Percentiles rank a stretch among this genome's conserved stretches.
Evolutionary conservation across 129 eudicot genomes (phyloP).

Genomic region (Chrysanthemum lavandulifolium): DNA sequence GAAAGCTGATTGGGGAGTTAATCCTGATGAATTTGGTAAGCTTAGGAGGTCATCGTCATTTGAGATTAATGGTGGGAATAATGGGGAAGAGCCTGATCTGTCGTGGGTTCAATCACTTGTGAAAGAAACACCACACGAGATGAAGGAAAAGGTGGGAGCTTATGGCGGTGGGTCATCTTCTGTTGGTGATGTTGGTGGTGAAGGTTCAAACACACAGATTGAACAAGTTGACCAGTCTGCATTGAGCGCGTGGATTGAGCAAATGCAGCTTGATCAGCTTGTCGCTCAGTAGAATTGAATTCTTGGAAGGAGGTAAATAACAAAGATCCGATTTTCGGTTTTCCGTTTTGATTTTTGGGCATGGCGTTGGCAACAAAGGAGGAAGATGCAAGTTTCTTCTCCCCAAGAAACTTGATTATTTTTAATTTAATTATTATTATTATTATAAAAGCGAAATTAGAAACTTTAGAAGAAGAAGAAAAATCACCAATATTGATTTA

Average conservation of each 20-base stretch:
- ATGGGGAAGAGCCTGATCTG: slow-evolving; percentile 74
- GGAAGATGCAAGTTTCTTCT: slow-evolving; percentile 21
- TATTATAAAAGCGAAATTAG: slow-evolving; percentile 27
- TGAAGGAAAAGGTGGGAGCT: slow-evolving; percentile 40
- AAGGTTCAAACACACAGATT: slow-evolving; percentile 24
- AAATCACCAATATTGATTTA: slow-evolving; percentile 30
- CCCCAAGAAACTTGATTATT: slow-evolving; percentile 26
- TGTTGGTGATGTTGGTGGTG: slow-evolving; percentile 19
- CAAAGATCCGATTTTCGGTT: slow-evolving; percentile 31
- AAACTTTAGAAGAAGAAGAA: slow-evolving; percentile 24
- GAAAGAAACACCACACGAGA: slow-evolving; percentile 67
- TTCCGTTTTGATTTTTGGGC: slow-evolving; percentile 30
- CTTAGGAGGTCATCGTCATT: slow-evolving; percentile 64
- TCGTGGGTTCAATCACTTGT: slow-evolving; percentile 95
- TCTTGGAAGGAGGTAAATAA: slow-evolving; percentile 41
- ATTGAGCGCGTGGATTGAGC: slow-evolving; percentile 70
- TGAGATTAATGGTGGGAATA: slow-evolving; percentile 41
- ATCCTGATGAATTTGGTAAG: slow-evolving; percentile 43
- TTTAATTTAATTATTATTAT: slow-evolving; percentile 34
- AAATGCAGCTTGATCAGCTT: slow-evolving; percentile 81
- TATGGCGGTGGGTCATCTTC: slow-evolving; percentile 14
- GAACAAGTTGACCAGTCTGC: slow-evolving; percentile 59
- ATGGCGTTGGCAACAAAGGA: slow-evolving; percentile 26
- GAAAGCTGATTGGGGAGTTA: slow-evolving; percentile 58
- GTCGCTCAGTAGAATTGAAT: slow-evolving; percentile 50